A percentile compares a stretch with the other conserved stretches of the same genome.
These are phyloP conservation scores for Chytriomyces sp. DNA, from an alignment of 192 early-diverging fungal genomes.

Conservation along the genomic window DNA sequence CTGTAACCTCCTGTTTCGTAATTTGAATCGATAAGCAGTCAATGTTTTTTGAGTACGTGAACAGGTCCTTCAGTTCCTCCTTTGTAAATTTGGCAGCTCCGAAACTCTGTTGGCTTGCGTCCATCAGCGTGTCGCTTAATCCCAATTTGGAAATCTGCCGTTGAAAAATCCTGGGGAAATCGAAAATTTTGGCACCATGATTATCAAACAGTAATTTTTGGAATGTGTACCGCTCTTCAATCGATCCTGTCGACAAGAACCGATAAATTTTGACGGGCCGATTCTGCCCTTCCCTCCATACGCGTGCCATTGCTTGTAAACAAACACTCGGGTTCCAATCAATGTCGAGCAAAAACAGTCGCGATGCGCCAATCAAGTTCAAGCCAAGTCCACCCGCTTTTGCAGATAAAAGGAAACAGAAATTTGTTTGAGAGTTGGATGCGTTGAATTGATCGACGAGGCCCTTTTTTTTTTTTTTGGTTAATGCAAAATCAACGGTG, in stretches of 20 bases:
- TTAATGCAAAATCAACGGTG: background rate
- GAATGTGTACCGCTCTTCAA: conserved; percentile 40
- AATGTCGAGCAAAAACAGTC: conserved; percentile 58
- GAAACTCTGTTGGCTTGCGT: conserved; percentile 39
- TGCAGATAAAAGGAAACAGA: conserved; percentile 53
- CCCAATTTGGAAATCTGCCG: conserved; percentile 65
- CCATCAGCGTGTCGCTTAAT: conserved; percentile 64
- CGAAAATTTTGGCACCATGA: background rate
- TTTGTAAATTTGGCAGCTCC: conserved; percentile 59
- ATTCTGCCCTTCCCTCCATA: conserved; percentile 63
- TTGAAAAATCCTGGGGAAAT: conserved; percentile 61
- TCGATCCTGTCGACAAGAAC: conserved; percentile 52
- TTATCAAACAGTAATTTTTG: no score
- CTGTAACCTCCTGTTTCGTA: background rate
- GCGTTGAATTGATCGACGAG: conserved; percentile 55
- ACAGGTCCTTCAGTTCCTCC: conserved; percentile 62
- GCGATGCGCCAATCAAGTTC: conserved; percentile 63
- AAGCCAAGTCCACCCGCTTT: conserved; percentile 66
- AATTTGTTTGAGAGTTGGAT: conserved; percentile 24
- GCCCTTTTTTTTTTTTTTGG: conserved; percentile 34
- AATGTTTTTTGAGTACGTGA: conserved; percentile 59
- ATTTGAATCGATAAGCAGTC: conserved; percentile 42
- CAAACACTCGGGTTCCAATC: conserved; percentile 59
- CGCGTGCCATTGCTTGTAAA: conserved; percentile 65
- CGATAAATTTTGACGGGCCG: conserved; percentile 53